These are phyloP conservation scores for Solanum gandarillasii DNA, from an alignment of 257 asterid genomes.

Conservation along the genomic window DNA sequence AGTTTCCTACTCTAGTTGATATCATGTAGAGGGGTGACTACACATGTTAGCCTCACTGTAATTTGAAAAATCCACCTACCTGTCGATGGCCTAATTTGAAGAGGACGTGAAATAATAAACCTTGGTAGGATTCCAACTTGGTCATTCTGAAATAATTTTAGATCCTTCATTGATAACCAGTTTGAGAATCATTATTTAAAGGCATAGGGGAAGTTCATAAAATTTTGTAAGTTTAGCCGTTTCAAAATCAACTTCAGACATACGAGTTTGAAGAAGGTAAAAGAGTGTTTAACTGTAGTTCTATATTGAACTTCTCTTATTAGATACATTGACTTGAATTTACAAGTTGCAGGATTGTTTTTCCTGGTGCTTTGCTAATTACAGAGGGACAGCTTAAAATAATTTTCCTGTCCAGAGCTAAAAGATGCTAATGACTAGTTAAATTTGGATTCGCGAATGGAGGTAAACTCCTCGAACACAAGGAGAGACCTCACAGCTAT, in stretches of 20 bases:
- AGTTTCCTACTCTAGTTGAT: background rate
- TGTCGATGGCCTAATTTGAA: background rate
- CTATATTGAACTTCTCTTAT: background rate
- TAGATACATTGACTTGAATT: constrained; percentile 1
- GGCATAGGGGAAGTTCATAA: background rate
- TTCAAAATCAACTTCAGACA: background rate
- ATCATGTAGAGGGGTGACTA: background rate
- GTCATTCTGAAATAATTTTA: background rate
- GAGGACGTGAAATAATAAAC: background rate
- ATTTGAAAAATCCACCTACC: background rate
- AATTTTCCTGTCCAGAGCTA: background rate
- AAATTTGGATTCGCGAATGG: background rate
- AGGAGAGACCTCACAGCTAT: background rate
- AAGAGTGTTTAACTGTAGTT: background rate
- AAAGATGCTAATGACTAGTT: background rate
- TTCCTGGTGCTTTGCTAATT: background rate
- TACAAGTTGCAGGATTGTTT: constrained; percentile 11
- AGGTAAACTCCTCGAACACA: background rate
- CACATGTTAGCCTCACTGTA: background rate
- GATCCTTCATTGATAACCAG: background rate
- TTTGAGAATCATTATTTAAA: background rate
- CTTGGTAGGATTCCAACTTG: background rate
- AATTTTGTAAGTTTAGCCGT: background rate
- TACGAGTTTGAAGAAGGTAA: background rate
- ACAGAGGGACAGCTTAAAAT: background rate